phyloP scores from a whole-genome alignment of 805 yeast species.

The Kazachstania viticola region DNA sequence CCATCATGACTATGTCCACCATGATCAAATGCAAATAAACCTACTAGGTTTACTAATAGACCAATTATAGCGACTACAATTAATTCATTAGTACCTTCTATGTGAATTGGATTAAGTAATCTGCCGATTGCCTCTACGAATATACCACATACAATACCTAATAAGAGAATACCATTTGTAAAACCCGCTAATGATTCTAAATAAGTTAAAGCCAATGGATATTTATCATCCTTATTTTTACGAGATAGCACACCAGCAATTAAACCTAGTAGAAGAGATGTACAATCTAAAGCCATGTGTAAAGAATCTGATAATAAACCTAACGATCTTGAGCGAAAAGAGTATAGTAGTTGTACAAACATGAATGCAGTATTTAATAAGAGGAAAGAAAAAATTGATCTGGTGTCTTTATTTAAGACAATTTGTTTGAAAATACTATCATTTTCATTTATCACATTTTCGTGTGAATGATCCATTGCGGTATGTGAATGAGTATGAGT shows the following conservation, averaged over 20 bases:
- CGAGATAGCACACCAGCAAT: conserved; percentile 67
- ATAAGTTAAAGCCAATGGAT: conserved; percentile 72
- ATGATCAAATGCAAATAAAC: conserved; percentile 89
- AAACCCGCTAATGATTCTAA: conserved; percentile 92
- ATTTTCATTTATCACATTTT: conserved; percentile 1
- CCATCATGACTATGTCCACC: conserved; percentile 40
- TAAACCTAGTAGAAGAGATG: conserved; percentile 79
- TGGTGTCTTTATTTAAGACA: conserved; percentile 52
- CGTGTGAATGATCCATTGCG: neutral
- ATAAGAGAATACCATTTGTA: conserved; percentile 77
- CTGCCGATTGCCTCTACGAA: conserved; percentile 79
- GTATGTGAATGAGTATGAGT: conserved; percentile 5
- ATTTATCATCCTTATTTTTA: conserved; percentile 49
- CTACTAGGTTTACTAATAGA: conserved; percentile 76
- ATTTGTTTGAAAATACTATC: conserved; percentile 24
- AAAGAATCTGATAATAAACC: conserved; percentile 87
- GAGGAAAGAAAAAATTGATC: conserved; percentile 80
- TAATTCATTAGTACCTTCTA: conserved; percentile 74
- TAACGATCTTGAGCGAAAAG: conserved; percentile 83
- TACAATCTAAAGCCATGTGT: conserved; percentile 94
- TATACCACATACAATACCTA: conserved; percentile 85
- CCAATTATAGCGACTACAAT: conserved; percentile 79
- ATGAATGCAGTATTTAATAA: conserved; percentile 81
- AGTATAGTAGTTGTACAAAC: conserved; percentile 86
- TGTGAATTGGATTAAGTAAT: conserved; percentile 59